Conservation (phyloP, 331 rosid species). For the Ulmus americana region DNA sequence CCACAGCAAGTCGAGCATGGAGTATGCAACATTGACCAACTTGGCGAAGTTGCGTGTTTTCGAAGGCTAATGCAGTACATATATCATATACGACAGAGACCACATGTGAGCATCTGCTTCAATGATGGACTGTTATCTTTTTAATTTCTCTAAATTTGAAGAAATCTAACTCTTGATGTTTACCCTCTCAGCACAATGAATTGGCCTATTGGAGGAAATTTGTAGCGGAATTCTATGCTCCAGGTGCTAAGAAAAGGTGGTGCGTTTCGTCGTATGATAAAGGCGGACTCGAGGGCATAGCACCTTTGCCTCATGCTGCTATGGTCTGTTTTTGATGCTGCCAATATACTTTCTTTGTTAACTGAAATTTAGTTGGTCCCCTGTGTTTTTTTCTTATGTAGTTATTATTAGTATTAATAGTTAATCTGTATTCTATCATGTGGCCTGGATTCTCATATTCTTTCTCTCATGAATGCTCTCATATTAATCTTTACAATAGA, state of each 20-base stretch:
- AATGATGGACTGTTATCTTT: neutral
- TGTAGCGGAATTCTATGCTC: slow-evolving; percentile 31
- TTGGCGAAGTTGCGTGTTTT: slow-evolving; percentile 21
- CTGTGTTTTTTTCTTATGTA: neutral
- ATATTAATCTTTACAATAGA: neutral
- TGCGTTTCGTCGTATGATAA: slow-evolving; percentile 27
- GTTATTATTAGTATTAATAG: too few species aligned
- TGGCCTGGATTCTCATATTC: neutral
- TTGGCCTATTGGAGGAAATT: slow-evolving; percentile 29
- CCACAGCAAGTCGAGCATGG: slow-evolving; percentile 16
- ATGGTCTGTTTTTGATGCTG: slow-evolving; percentile 15
- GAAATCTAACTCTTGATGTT: neutral
- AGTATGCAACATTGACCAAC: slow-evolving; percentile 2
- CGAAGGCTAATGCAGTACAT: slow-evolving; percentile 32
- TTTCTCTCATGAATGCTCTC: neutral
- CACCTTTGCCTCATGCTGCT: slow-evolving; percentile 13
- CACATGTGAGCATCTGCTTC: slow-evolving; percentile 20
- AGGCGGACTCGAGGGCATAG: slow-evolving; percentile 14
- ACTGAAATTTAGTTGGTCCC: neutral
- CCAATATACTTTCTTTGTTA: neutral
- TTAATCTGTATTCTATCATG: too few species aligned
- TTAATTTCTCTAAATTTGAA: neutral
- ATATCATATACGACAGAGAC: slow-evolving; percentile 22
- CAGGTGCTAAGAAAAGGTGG: slow-evolving; percentile 31
- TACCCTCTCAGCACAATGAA: slow-evolving; percentile 21